Evolutionary conservation across 805 yeast genomes (phyloP).

Genomic region (Saturnispora mendoncae): DNA sequence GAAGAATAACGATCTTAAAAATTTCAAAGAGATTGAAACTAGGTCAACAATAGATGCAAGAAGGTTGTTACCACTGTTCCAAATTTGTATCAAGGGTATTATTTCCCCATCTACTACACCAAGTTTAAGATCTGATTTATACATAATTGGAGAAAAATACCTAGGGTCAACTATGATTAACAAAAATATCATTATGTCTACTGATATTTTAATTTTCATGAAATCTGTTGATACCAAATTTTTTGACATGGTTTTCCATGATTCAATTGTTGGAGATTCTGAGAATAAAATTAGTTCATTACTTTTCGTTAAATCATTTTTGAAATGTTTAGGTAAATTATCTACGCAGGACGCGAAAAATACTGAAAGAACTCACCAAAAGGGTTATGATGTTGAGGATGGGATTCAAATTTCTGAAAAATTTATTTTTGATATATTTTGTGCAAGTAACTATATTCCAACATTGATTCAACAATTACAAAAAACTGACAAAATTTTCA

Average conservation of each 20-base stretch:
- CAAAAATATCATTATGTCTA: slow-evolving; percentile 29
- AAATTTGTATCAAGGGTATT: slow-evolving; percentile 67
- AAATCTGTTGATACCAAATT: slow-evolving; percentile 52
- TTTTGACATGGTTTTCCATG: slow-evolving; percentile 60
- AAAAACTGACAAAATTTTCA: slow-evolving; percentile 57
- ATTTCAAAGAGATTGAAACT: slow-evolving; percentile 22
- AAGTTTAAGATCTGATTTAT: slow-evolving; percentile 66
- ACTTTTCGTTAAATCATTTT: slow-evolving; percentile 49
- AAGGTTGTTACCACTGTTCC: slow-evolving; percentile 60
- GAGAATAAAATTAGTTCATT: slow-evolving; percentile 66
- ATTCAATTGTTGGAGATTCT: slow-evolving; percentile 74
- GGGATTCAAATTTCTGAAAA: slow-evolving; percentile 43
- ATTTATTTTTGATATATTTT: slow-evolving; percentile 51
- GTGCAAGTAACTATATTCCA: slow-evolving; percentile 56
- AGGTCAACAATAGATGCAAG: slow-evolving; percentile 33
- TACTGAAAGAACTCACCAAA: neutral
- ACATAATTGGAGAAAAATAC: slow-evolving; percentile 61
- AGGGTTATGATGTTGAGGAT: slow-evolving; percentile 23
- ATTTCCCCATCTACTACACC: slow-evolving; percentile 61
- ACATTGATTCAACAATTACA: slow-evolving; percentile 59
- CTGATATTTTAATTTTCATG: slow-evolving; percentile 45
- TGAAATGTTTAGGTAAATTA: slow-evolving; percentile 36
- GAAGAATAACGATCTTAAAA: slow-evolving; percentile 16
- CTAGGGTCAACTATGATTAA: slow-evolving; percentile 42
- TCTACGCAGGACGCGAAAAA: neutral